Conservation (phyloP, 306 rosid species). For the Delonix regia region DNA sequence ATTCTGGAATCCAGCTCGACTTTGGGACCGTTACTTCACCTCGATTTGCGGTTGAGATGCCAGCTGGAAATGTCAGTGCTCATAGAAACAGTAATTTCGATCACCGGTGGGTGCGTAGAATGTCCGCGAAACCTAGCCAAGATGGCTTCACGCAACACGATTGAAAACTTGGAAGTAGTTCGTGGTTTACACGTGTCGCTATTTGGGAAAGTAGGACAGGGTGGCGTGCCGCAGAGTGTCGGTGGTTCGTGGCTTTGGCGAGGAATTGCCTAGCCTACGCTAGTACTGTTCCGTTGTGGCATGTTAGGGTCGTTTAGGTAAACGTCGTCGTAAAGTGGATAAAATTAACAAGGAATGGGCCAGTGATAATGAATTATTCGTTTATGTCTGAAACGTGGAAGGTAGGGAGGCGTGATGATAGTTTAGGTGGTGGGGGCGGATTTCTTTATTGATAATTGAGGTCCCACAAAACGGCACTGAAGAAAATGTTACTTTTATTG, state of each 20-base stretch:
- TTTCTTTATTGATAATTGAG: not conserved
- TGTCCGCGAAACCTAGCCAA: not conserved
- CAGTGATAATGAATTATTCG: not conserved
- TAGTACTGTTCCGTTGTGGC: not conserved
- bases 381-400: not conserved
- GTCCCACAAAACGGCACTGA: conserved; percentile 8
- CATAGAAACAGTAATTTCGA: not conserved
- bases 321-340: not conserved
- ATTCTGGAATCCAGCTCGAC: conserved; percentile 47
- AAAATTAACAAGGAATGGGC: not conserved
- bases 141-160: not conserved
- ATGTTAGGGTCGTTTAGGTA: not conserved
- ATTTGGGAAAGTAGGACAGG: not conserved
- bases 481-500: not conserved
- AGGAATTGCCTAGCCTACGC: not conserved
- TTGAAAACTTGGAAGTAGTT: not conserved
- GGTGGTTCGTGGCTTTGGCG: conserved; percentile 19
- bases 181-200: conserved; percentile 23
- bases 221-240: conserved; percentile 33
- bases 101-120: not conserved
- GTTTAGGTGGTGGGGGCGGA: not conserved
- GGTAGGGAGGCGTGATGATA: not conserved
- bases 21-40: conserved; percentile 48
- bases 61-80: conserved; percentile 39
- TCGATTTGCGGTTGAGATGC: conserved; percentile 39